Percentiles rank a stretch among this genome's conserved stretches.
Evolutionary conservation across 441 rosid genomes (phyloP).

Genomic region (Codiaeum variegatum): DNA sequence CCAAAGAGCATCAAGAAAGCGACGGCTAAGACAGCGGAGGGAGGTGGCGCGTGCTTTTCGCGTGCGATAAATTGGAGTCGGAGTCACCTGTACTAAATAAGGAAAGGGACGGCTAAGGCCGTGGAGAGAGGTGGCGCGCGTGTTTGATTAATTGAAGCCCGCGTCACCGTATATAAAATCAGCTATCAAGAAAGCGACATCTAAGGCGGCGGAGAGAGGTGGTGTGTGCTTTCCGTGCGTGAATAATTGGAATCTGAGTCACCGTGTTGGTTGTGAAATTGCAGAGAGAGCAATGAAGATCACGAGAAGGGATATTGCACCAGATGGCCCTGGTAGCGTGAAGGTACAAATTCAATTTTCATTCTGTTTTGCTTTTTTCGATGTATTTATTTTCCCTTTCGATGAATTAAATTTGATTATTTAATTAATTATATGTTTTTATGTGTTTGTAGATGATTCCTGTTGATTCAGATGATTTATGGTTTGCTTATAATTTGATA

Average conservation of each 20-base stretch:
- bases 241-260: too few relatives aligned
- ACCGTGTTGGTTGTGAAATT: too few relatives aligned
- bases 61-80: too few relatives aligned
- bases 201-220: conserved; percentile 11
- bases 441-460: conserved; percentile 57
- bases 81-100: too few relatives aligned
- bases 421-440: neutral
- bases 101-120: too few relatives aligned
- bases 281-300: conserved; percentile 47
- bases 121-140: too few relatives aligned
- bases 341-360: conserved; percentile 46
- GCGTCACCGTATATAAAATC: too few relatives aligned
- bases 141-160: too few relatives aligned
- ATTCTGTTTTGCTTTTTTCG: neutral
- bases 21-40: conserved; percentile 12
- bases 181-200: conserved; percentile 20
- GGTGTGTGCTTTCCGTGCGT: too few relatives aligned
- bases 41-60: neutral
- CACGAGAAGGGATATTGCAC: conserved; percentile 44
- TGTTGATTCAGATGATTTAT: conserved; percentile 80
- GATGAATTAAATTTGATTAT: neutral
- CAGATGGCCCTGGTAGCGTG: conserved; percentile 79
- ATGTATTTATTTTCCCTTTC: neutral
- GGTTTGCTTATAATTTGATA: conserved; percentile 84
- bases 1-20: conserved; percentile 24